These are phyloP conservation scores for Pleurotus citrinopileatus DNA, from an alignment of 768 basidiomycete genomes.

Conservation along the genomic window DNA sequence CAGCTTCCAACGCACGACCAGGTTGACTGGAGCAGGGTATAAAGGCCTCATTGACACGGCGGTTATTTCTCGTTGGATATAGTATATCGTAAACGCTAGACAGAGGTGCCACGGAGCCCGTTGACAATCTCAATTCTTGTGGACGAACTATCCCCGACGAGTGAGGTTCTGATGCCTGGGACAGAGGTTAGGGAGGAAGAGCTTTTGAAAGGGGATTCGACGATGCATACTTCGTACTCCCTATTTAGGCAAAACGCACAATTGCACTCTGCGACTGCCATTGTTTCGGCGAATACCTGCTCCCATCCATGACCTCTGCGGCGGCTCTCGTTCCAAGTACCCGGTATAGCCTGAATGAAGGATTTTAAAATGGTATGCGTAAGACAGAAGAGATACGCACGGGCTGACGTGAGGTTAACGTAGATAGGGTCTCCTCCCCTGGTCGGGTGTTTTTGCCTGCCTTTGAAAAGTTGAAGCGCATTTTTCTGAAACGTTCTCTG, in stretches of 20 bases:
- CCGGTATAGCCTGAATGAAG: too few species aligned
- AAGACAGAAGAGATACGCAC: too few species aligned
- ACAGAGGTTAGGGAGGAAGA: background rate
- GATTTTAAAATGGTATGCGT: too few species aligned
- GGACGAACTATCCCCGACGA: background rate
- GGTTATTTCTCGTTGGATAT: constrained; percentile 2
- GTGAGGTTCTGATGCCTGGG: background rate
- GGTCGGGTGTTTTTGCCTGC: too few species aligned
- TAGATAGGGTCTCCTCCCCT: too few species aligned
- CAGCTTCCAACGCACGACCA: background rate
- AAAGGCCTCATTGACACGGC: background rate
- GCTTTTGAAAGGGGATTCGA: background rate
- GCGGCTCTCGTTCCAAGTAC: background rate
- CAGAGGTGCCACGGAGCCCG: background rate
- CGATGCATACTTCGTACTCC: background rate
- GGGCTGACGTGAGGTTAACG: too few species aligned
- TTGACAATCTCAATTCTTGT: background rate
- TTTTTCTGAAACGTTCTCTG: too few species aligned
- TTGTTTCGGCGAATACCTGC: background rate
- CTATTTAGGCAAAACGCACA: background rate
- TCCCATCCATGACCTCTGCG: background rate
- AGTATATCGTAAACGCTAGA: constrained; percentile 6
- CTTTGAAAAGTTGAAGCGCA: too few species aligned
- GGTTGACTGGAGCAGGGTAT: background rate
- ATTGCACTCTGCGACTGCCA: background rate